Evolutionary conservation across 1,139 yeast species (phyloP).

Genomic region (Suhomyces bokatorum): DNA sequence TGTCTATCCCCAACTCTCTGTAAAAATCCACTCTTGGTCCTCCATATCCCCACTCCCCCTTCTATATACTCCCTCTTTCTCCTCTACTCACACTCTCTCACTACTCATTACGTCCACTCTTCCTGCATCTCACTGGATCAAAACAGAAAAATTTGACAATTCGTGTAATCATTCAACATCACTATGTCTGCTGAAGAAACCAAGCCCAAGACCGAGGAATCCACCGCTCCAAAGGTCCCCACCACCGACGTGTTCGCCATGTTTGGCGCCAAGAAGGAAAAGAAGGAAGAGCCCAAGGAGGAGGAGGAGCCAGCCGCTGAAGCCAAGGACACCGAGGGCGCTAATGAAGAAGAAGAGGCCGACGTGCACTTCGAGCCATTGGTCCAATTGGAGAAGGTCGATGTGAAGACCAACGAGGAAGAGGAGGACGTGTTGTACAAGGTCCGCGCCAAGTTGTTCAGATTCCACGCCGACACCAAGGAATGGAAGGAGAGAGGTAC

Average conservation of each 20-base stretch:
- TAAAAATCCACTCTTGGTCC: too few relatives aligned
- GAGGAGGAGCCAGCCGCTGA: constrained; percentile 32
- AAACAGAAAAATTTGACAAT: constrained; percentile 1
- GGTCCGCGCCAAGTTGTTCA: constrained; percentile 92
- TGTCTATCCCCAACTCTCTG: too few relatives aligned
- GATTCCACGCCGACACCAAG: constrained; percentile 76
- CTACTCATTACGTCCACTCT: background rate
- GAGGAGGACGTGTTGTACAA: constrained; percentile 87
- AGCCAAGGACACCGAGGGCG: constrained; percentile 17
- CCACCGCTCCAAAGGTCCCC: constrained; percentile 51
- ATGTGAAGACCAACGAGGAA: constrained; percentile 96
- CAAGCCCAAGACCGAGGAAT: constrained; percentile 30
- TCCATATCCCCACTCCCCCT: too few relatives aligned
- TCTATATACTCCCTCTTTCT: too few relatives aligned
- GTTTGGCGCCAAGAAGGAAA: constrained; percentile 84
- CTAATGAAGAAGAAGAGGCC: constrained; percentile 73
- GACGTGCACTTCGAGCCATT: constrained; percentile 97
- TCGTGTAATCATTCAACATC: constrained; percentile 2
- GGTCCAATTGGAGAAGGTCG: constrained; percentile 92
- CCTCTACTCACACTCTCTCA: too few relatives aligned
- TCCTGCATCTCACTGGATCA: constrained; percentile 2
- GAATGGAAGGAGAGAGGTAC: constrained; percentile 99
- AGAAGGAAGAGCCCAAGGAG: constrained; percentile 49
- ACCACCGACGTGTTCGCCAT: constrained; percentile 80
- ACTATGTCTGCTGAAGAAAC: constrained; percentile 42